Conservation (phyloP, 108 stramenopile genomes). For the Cyclotella baltica region DNA sequence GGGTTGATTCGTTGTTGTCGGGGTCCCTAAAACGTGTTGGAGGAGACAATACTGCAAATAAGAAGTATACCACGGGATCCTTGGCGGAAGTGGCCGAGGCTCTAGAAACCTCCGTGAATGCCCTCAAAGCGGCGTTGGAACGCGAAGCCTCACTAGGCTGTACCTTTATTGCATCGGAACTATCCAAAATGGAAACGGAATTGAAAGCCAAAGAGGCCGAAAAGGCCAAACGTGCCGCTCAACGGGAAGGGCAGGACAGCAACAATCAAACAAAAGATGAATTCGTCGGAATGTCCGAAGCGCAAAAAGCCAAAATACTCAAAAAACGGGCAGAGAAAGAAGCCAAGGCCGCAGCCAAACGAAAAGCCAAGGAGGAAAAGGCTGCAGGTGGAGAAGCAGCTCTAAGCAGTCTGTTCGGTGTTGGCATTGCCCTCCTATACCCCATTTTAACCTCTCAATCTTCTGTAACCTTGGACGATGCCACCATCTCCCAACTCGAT, state of each 20-base stretch:
- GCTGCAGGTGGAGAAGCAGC: conserved; percentile 60
- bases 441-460: conserved; percentile 19
- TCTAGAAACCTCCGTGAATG: conserved; percentile 23
- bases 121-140: conserved; percentile 34
- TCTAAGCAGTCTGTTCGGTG: conserved; percentile 60
- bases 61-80: not conserved
- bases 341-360: conserved; percentile 83
- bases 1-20: conserved; percentile 6
- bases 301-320: conserved; percentile 72
- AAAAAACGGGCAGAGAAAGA: conserved; percentile 86
- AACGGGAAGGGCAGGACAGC: conserved; percentile 3
- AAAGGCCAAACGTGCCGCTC: conserved; percentile 59
- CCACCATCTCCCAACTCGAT: conserved; percentile 45
- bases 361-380: conserved; percentile 71
- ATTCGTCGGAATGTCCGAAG: conserved; percentile 68
- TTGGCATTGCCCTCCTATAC: conserved; percentile 56
- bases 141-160: conserved; percentile 41
- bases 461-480: conserved; percentile 20
- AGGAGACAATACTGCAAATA: not conserved
- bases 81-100: conserved; percentile 21
- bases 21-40: conserved; percentile 25
- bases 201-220: conserved; percentile 58
- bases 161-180: conserved; percentile 29
- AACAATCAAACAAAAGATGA: conserved; percentile 42
- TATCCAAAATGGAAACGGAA: conserved; percentile 49